phyloP scores from a whole-genome alignment of 768 basidiomycete species.

The Trametopsis cervina region DNA sequence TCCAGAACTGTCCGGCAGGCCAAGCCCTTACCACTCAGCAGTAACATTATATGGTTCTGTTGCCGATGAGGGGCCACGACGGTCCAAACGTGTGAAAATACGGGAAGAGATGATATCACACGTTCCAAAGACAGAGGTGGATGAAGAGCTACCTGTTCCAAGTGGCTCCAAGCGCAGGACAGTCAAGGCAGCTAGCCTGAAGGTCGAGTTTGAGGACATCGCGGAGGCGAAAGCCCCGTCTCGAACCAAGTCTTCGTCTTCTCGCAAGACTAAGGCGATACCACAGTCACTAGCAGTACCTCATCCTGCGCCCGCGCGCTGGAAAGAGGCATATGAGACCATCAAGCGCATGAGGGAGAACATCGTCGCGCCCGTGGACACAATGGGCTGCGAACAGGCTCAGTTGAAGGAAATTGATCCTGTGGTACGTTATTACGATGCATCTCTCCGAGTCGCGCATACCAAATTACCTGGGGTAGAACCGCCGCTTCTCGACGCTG shows the following conservation, averaged over 20 bases:
- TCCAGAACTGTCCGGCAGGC: constrained; percentile 29
- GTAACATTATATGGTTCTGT: constrained; percentile 35
- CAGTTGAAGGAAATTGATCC: constrained; percentile 58
- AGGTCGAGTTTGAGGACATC: background rate
- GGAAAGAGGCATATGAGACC: constrained; percentile 62
- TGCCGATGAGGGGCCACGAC: constrained; percentile 3
- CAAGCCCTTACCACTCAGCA: constrained; percentile 37
- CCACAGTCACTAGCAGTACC: constrained; percentile 47
- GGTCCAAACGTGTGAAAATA: constrained; percentile 17
- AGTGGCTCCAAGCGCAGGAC: constrained; percentile 11
- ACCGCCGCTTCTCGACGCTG: constrained; percentile 74
- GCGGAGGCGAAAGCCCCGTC: constrained; percentile 4
- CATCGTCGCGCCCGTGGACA: constrained; percentile 83
- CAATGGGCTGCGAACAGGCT: constrained; percentile 80
- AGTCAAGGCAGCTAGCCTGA: constrained; percentile 1
- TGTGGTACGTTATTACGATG: constrained; percentile 38
- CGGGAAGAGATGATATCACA: constrained; percentile 5
- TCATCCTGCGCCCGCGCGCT: constrained; percentile 59
- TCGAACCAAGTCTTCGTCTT: constrained; percentile 21
- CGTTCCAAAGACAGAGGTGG: background rate
- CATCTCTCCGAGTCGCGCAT: constrained; percentile 11
- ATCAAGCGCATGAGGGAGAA: constrained; percentile 73
- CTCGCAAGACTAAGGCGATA: constrained; percentile 52
- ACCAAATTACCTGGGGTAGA: constrained; percentile 35
- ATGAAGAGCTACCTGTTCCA: constrained; percentile 13